Percentiles rank a stretch among this genome's conserved stretches.
These are phyloP conservation scores for Apiospora phragmitis DNA, from an alignment of 2,329 filamentous ascomycete genomes.

Conservation along the genomic window DNA sequence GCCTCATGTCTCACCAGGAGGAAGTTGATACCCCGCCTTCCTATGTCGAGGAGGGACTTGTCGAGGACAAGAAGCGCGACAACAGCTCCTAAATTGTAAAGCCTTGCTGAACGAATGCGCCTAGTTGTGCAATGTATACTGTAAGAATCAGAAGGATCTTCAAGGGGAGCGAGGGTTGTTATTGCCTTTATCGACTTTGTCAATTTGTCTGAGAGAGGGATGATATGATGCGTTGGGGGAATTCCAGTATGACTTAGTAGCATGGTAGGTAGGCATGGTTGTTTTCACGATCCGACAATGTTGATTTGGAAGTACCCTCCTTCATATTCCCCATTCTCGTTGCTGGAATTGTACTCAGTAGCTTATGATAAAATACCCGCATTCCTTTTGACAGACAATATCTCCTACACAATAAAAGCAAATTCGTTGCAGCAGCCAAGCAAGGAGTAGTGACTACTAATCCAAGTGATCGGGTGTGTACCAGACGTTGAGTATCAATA, in stretches of 20 bases:
- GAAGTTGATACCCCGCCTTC: slow-evolving; percentile 31
- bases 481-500: no score
- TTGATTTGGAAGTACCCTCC: slow-evolving; percentile 11
- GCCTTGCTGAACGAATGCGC: neutral
- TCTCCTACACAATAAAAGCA: neutral
- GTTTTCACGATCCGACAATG: neutral
- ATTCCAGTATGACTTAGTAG: neutral
- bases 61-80: slow-evolving; percentile 29
- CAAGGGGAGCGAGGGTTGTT: neutral
- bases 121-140: neutral
- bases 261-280: neutral
- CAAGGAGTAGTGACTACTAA: neutral
- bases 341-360: slow-evolving; percentile 6
- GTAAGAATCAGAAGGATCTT: neutral
- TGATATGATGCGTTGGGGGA: neutral
- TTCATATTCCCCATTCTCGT: slow-evolving; percentile 1
- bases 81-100: slow-evolving; percentile 22
- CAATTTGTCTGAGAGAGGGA: neutral
- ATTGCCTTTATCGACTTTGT: neutral
- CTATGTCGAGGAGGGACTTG: slow-evolving; percentile 28
- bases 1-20: slow-evolving; percentile 44
- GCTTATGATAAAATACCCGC: neutral
- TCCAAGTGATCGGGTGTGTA: no score
- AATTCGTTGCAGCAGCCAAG: neutral
- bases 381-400: neutral